Evolutionary conservation across 129 eudicot genomes (phyloP), one percentile per base, ranked within the genome.

Genomic region (Saussurea involucrata): DNA sequence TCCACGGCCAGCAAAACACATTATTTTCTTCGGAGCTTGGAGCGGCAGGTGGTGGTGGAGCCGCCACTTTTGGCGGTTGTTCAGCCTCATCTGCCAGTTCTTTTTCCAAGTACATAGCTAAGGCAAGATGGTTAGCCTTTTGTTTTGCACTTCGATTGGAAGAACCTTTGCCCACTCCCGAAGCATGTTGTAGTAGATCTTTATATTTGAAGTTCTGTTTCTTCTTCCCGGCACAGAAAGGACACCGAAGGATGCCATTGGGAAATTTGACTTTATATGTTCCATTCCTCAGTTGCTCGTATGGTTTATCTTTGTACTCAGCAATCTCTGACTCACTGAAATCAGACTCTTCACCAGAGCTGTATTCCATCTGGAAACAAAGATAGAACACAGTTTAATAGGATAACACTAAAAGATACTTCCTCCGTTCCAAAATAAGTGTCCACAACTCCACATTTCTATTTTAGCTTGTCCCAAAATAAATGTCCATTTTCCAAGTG

Each of bases 201-300:
- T 95, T 95, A 76, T 72, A 90, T 79, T 87, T 88, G 76, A 89
- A 95, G 37, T 88, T 96, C 58, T 92, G 99, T 65, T 95, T 95
- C 76, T 95, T 95, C 85, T 88, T 95, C 0, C 99, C 99, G 4
- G 97, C 97, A 82, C 99, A 95, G 57, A 95, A 95, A 0, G 99
- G 99, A 77, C 99, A 95, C 32, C 92, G 81, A 20, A 92, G 88
- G 65, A 87, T 83, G 22, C 96, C 95, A 69, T 88, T 82, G 12
- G 89, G 80, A 76, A 81, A 89, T 74, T 83, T 83, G 15, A 95
- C 95, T 70, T 88, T 87, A 57, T 81, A 78, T 13, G 85, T 84
- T 6, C 99, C 97, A 8, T 75, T 44, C 79, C 69, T 81, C 32
- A 95, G 81, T 18, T 78, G 85, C 78, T 88, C 84, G 57, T 83